Base-by-base conservation (phyloP, 2,329 filamentous ascomycete genomes). In the Colletotrichum somersetense region DNA sequence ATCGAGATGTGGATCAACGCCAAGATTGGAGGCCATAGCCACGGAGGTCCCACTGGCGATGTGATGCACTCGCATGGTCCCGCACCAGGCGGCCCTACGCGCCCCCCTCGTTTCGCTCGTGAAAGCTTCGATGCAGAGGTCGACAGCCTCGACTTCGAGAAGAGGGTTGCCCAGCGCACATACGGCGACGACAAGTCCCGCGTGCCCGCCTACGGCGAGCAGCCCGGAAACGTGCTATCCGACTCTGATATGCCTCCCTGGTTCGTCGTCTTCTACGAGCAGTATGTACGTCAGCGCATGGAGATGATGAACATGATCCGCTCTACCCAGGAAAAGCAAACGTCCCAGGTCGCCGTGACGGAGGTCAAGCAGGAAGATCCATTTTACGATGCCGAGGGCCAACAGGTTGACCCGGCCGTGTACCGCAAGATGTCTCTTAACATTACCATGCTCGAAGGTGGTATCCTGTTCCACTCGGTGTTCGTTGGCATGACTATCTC, bases 381-480 rank as follows among this genome's bases (percentile, higher is more conserved):
- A 0, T 82, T 81, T 72, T 80, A 82, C 52, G 85, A 87, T 61
- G 81, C 83, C 52, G 84, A 87, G 66, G 83, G 83, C 16, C 79
- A 84, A 70, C 73, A 77, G 0, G 82, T 87, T 18, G 84, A 87
- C 74, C 83, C 84, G 6, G 70, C 79, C 11, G 81, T 85, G 8
- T 86, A 88, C 80, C 87, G 89, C 77, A 92, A 89, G 76, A 88
- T 91, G 79, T 87, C 92, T 3, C 85, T 93, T 76, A 92, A 95
- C 80, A 93, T 93, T 75, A 88, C 92, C 5, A 86, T 95, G 3
- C 87, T 95, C 6, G 92, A 95, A 80, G 91, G 92, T 68, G 92
- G 92, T 73, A 95, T 95, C 74, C 85, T 95, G 14, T 95, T 95
- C 79, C 92, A 95, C 81, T 93, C 90, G 73, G 88, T 95, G 71